phyloP scores from a whole-genome alignment of 257 asterid species.

The Nicotiana paniculata region DNA sequence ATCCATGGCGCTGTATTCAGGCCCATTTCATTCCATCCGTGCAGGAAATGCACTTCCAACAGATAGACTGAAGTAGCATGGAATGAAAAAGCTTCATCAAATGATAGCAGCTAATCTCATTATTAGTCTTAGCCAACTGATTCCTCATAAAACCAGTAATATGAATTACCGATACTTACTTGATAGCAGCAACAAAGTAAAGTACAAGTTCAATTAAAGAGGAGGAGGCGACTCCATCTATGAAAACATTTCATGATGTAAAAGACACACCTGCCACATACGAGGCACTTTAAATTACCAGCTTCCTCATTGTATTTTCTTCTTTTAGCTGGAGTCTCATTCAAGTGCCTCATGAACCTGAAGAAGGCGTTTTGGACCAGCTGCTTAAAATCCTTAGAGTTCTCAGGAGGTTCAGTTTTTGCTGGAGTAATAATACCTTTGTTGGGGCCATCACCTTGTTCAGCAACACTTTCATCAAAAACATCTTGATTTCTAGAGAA shows the following conservation, averaged over 20 bases:
- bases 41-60: not conserved
- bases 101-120: not conserved
- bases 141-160: slow-evolving; percentile 9
- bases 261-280: slow-evolving; percentile 71
- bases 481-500: slow-evolving; percentile 19
- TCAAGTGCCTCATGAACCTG: slow-evolving; percentile 56
- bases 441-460: slow-evolving; percentile 27
- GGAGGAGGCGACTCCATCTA: slow-evolving; percentile 28
- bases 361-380: slow-evolving; percentile 50
- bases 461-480: slow-evolving; percentile 22
- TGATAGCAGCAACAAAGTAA: slow-evolving; percentile 12
- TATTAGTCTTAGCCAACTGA: not conserved
- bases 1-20: not conserved
- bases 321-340: slow-evolving; percentile 47
- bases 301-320: slow-evolving; percentile 40
- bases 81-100: not conserved
- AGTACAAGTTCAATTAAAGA: slow-evolving; percentile 20
- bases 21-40: not conserved
- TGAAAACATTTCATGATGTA: slow-evolving; percentile 28
- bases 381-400: slow-evolving; percentile 63
- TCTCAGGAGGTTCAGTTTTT: slow-evolving; percentile 55
- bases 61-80: slow-evolving; percentile 1
- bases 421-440: slow-evolving; percentile 24
- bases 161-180: slow-evolving; percentile 18
- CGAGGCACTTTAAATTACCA: slow-evolving; percentile 64